Evolutionary conservation across 2,329 filamentous ascomycete species (phyloP), one percentile per base, ranked within the genome.

Genomic region (Dactylellina drechsleri): DNA sequence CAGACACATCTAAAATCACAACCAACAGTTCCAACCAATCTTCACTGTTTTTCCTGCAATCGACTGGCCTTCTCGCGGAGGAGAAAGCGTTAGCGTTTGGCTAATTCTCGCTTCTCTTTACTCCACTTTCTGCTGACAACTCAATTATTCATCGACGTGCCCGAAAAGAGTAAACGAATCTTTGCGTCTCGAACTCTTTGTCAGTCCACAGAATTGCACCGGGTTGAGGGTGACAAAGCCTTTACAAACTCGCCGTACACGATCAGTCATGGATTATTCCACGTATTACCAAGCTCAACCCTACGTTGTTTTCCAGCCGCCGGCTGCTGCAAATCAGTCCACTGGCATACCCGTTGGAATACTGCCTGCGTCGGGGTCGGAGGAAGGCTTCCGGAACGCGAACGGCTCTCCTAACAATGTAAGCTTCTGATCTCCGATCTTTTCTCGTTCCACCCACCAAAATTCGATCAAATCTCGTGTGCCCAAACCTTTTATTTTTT

Each of bases 51-150:
- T 41, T 64, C n/a, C 47, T 58, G 49, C 50, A 57, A 28, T 45
- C 31, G 16, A 8, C 23, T 12, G 18, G 26, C 41, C 16, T 31
- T 49, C 40, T n/a, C 23, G 4, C 20, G n/a, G n/a, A n/a, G 52
- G 20, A 36, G 26, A 2, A 23, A n/a, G 10, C 47, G 41, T 47
- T 74, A 74, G 70, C 70, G 70, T 67, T 28, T 74, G 70, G 52
- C 70, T 49, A 64, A 73, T 31, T 47, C 57, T 74, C 62, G 70
- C 61, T 74, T 74, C 62, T 15, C 67, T 74, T 16, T 45, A 15
- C 70, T 74, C 70, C 70, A 74, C 70, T 74, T 67, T 61, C 59
- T 74, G 70, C 70, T 74, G 67, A 74, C 70, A 74, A 74, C 62
- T 67, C 62, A 61, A 74, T 74, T 74, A 74, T 74, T 64, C 56